Conservation (phyloP, 495 filamentous ascomycete genomes). For the Xanthoparmelia taractica region DNA sequence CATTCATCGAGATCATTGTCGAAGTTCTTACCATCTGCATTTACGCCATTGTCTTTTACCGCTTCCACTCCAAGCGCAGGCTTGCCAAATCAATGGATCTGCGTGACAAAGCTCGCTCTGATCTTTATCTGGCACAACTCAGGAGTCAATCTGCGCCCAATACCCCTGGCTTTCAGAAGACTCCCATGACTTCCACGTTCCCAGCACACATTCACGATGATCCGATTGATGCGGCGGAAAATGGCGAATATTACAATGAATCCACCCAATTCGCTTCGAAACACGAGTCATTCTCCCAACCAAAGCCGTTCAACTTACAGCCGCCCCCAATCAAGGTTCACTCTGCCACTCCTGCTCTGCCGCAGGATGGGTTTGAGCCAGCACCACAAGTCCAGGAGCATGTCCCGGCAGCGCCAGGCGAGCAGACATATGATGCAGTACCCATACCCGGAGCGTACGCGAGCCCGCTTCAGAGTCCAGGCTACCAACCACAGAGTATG, state of each 20-base stretch:
- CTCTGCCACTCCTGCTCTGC: conserved; percentile 60
- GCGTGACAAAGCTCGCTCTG: conserved; percentile 85
- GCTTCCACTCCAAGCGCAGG: conserved; percentile 88
- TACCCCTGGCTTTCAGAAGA: conserved; percentile 71
- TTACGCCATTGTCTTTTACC: conserved; percentile 92
- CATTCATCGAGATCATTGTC: conserved; percentile 92
- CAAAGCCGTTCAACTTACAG: conserved; percentile 74
- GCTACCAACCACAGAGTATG: conserved; percentile 24
- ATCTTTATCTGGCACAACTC: conserved; percentile 92
- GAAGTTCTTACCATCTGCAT: conserved; percentile 85
- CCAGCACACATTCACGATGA: conserved; percentile 37
- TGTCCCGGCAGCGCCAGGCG: conserved; percentile 42
- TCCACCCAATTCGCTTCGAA: conserved; percentile 42
- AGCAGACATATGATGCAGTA: conserved; percentile 44
- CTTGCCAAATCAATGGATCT: conserved; percentile 94
- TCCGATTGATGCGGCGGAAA: conserved; percentile 47
- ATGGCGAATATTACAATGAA: conserved; percentile 44
- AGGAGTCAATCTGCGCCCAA: conserved; percentile 89
- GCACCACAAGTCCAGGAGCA: conserved; percentile 32
- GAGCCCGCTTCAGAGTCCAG: conserved; percentile 36
- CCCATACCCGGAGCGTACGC: conserved; percentile 47
- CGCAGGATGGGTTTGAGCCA: conserved; percentile 49
- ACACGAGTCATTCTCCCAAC: conserved; percentile 33
- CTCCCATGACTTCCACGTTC: conserved; percentile 44
- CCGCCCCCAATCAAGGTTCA: conserved; percentile 71